A percentile compares a stretch with the other conserved stretches of the same genome.
phyloP scores from a whole-genome alignment of 805 yeast genomes.

The Wickerhamia fluorescens region DNA sequence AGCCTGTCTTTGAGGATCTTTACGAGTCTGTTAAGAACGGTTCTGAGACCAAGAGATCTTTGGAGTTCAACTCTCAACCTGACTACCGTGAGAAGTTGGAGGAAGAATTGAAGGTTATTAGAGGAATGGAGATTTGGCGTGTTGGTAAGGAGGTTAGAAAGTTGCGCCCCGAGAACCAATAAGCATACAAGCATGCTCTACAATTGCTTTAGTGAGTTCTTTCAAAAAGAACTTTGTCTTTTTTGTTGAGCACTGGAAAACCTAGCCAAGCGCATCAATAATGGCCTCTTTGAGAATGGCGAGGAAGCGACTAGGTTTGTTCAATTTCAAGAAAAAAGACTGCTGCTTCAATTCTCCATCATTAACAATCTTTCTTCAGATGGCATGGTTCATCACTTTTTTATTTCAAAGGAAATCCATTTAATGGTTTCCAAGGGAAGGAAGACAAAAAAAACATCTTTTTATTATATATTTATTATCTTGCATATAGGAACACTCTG shows the following conservation, averaged over 20 bases:
- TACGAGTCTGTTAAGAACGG: slow-evolving; percentile 95
- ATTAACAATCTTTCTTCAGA: no score
- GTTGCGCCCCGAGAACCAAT: slow-evolving; percentile 98
- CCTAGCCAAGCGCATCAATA: no score
- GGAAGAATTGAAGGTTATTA: slow-evolving; percentile 85
- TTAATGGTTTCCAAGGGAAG: slow-evolving; percentile 7
- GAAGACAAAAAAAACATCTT: slow-evolving; percentile 1
- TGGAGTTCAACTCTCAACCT: slow-evolving; percentile 96
- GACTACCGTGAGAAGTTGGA: slow-evolving; percentile 97
- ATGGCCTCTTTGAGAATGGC: no score
- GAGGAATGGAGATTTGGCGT: slow-evolving; percentile 98
- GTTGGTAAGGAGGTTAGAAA: slow-evolving; percentile 99
- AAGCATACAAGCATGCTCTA: no score
- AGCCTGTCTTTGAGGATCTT: slow-evolving; percentile 95
- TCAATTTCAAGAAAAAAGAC: no score
- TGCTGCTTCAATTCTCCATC: slow-evolving; percentile 11
- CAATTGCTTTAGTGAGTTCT: no score
- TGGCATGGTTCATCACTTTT: no score
- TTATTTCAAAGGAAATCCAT: slow-evolving; percentile 6
- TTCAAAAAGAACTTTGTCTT: no score
- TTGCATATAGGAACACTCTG: slow-evolving; percentile 30
- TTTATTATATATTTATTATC: no score
- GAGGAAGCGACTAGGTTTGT: no score
- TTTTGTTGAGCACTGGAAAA: no score
- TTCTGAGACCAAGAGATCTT: slow-evolving; percentile 94